Conservation (phyloP, 345 rosid genomes). For the Arabidopsis arenosa region DNA sequence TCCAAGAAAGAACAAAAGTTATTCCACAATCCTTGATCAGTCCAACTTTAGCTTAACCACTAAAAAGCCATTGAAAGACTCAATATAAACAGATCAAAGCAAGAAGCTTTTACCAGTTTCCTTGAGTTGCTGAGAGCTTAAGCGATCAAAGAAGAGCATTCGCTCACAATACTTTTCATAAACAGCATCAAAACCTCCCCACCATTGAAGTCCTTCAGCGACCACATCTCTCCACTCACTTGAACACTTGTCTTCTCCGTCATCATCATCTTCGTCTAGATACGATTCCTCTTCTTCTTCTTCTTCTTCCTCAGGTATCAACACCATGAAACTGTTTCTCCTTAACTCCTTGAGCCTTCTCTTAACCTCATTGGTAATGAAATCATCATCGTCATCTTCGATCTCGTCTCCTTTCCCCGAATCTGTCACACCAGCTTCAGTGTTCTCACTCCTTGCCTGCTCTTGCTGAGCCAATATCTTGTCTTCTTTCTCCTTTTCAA, state of each 20-base stretch:
- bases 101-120: constrained; percentile 60
- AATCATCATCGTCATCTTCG: constrained; percentile 93
- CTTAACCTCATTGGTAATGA: constrained; percentile 91
- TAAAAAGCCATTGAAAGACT: constrained; percentile 13
- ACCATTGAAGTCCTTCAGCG: constrained; percentile 90
- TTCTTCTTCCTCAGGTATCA: constrained; percentile 95
- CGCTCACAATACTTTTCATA: constrained; percentile 87
- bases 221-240: constrained; percentile 90
- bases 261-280: constrained; percentile 50
- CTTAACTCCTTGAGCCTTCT: constrained; percentile 88
- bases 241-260: constrained; percentile 63
- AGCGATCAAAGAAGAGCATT: constrained; percentile 84
- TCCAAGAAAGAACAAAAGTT: constrained; percentile 4
- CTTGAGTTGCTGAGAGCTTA: constrained; percentile 67
- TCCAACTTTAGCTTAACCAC: not conserved
- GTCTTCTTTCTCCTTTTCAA: constrained; percentile 60
- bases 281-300: constrained; percentile 72
- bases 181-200: constrained; percentile 93
- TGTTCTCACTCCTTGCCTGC: constrained; percentile 54
- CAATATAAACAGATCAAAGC: not conserved
- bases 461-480: constrained; percentile 50
- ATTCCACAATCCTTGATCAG: constrained; percentile 19
- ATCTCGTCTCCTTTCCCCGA: constrained; percentile 48
- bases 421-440: constrained; percentile 39
- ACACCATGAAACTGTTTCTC: constrained; percentile 89